Conservation (phyloP, 768 basidiomycete genomes). For the Collybiopsis luxurians region DNA sequence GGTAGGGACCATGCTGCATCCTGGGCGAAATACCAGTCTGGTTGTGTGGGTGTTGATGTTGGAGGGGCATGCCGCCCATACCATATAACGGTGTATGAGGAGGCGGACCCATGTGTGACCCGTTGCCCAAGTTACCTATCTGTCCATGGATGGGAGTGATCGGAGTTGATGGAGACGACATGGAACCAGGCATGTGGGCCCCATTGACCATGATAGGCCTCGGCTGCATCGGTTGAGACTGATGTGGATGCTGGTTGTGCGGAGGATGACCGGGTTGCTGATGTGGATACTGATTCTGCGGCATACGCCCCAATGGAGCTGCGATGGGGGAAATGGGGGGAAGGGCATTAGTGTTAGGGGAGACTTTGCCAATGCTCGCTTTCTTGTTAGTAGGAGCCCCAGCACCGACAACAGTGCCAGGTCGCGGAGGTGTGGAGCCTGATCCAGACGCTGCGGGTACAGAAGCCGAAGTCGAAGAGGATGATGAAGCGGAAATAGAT, state of each 20-base stretch:
- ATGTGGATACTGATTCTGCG: neutral
- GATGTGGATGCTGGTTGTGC: conserved; percentile 23
- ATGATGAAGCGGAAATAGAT: neutral
- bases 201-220: conserved; percentile 7
- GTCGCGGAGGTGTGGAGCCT: conserved; percentile 10
- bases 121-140: no score
- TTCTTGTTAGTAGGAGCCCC: no score
- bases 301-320: neutral
- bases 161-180: conserved; percentile 4
- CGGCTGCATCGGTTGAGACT: conserved; percentile 29
- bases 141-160: neutral
- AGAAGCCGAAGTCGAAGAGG: neutral
- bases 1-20: conserved; percentile 36
- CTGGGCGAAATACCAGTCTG: conserved; percentile 47
- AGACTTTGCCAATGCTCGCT: conserved; percentile 51
- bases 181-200: neutral
- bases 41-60: neutral
- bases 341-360: conserved; percentile 37
- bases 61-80: neutral
- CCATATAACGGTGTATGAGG: neutral
- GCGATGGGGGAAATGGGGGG: neutral
- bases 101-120: no score
- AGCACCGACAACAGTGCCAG: conserved; percentile 35
- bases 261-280: neutral
- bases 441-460: neutral